phyloP scores from a whole-genome alignment of 139 green algal genomes.

The Limnomonas spitsbergensis region DNA sequence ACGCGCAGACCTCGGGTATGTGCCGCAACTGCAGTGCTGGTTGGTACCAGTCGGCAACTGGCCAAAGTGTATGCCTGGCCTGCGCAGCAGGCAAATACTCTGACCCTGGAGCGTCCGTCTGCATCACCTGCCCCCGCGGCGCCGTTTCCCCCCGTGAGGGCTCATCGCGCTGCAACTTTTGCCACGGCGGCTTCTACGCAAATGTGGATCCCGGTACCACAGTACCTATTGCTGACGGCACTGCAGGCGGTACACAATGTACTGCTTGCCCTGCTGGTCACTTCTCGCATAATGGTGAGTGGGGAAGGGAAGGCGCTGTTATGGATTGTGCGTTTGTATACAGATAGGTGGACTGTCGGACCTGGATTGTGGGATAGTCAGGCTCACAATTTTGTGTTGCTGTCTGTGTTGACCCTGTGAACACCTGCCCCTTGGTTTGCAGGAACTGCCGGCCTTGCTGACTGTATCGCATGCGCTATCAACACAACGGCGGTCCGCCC shows the following conservation, averaged over 20 bases:
- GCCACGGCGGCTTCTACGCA: background rate
- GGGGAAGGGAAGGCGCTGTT: too few species aligned
- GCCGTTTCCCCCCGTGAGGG: background rate
- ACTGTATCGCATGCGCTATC: too few species aligned
- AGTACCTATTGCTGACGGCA: background rate
- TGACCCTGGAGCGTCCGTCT: background rate
- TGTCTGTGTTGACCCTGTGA: too few species aligned
- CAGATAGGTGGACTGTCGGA: too few species aligned
- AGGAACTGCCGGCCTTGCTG: too few species aligned
- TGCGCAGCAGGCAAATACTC: constrained; percentile 6
- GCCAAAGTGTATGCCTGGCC: background rate
- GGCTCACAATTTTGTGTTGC: too few species aligned
- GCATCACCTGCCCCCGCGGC: background rate
- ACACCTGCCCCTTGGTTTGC: too few species aligned
- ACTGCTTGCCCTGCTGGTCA: background rate
- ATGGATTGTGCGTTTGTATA: too few species aligned
- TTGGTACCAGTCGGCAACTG: background rate
- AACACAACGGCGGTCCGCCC: too few species aligned
- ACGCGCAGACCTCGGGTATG: background rate
- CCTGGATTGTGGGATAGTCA: too few species aligned
- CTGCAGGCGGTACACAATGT: background rate
- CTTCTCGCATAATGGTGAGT: background rate
- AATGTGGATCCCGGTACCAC: background rate
- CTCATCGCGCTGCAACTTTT: background rate
- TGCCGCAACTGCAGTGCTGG: background rate